Conservation (phyloP, 1,284 basidiomycete species). For the Ganoderma sinense region DNA sequence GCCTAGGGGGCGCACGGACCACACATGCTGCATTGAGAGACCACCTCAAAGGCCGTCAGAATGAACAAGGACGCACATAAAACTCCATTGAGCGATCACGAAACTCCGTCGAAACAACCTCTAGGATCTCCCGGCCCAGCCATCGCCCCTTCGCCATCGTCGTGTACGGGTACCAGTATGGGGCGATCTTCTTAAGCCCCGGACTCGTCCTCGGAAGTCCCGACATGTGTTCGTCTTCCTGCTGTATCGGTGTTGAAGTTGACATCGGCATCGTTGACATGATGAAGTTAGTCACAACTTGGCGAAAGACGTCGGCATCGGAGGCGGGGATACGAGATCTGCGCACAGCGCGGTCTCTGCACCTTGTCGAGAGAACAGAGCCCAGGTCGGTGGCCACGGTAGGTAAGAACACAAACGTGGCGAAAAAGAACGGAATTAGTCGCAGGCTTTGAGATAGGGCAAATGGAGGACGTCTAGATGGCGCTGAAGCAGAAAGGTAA, state of each 20-base stretch:
- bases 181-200: slow-evolving; percentile 74
- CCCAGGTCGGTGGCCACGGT: slow-evolving; percentile 25
- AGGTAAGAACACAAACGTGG: neutral
- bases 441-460: neutral
- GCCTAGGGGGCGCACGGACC: slow-evolving; percentile 4
- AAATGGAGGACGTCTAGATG: neutral
- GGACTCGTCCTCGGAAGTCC: neutral
- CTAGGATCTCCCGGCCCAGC: slow-evolving; percentile 85
- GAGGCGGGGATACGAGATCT: slow-evolving; percentile 26
- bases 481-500: too few relatives aligned
- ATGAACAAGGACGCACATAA: slow-evolving; percentile 68
- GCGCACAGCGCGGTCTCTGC: slow-evolving; percentile 28
- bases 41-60: neutral
- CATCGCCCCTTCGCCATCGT: slow-evolving; percentile 94
- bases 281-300: slow-evolving; percentile 31
- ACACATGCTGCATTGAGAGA: slow-evolving; percentile 26
- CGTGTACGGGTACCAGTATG: slow-evolving; percentile 86
- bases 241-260: neutral
- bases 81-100: slow-evolving; percentile 91
- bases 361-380: slow-evolving; percentile 20
- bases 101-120: slow-evolving; percentile 91
- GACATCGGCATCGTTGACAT: slow-evolving; percentile 23
- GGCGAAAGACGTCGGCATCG: slow-evolving; percentile 31
- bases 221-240: neutral
- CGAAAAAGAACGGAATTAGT: neutral